Evolutionary conservation across 208 protist species (phyloP), one percentile per base, ranked within the genome.

Genomic region (Leishmania guyanensis): DNA sequence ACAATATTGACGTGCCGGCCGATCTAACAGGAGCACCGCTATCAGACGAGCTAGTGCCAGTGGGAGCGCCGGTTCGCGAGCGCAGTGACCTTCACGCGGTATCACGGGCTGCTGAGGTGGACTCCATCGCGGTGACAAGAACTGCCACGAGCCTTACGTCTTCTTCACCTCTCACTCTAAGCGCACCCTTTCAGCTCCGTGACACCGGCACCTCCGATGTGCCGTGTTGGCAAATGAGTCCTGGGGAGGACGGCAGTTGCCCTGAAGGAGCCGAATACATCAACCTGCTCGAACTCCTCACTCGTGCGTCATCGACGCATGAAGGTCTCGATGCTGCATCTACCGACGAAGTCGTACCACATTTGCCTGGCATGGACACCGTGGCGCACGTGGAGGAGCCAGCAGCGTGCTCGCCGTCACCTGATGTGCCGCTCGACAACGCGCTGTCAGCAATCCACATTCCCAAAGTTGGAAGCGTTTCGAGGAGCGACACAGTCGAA

Each of bases 241-340:
- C 9, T 14, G 20, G 6, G 16, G 68, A 72, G 43, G 8, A 26
- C 53, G 9, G 68, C 10, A 43, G 68, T 33, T 22, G 20, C 20
- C 22, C 48, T 60, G 50, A 46, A 58, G 20, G 20, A 8, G 4
- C 51, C 29, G 1, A 29, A 66, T 1, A 12, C 36, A 22, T 26
- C 12, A 48, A 29, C 39, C 62, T 80, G 26, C 22, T 84, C 0
- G 60, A 80, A n/a, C 70, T 80, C 10, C 58, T 78, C 5, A 65
- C 62, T 1, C 58, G 75, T 60, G 76, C 76, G 36, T 69, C 58
- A 29, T 80, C 75, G 12, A 36, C 53, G 2, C 29, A 9, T 53
- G 43, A 33, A 16, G 68, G 22, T 22, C 1, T 72, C 39, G 68
- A 51, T 8, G 17, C 22, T 0, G 43, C 29, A 8, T 26, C 68